These are phyloP conservation scores for Hymenoscyphus salicellus DNA, from an alignment of 2,329 filamentous ascomycete species.

Conservation along the genomic window DNA sequence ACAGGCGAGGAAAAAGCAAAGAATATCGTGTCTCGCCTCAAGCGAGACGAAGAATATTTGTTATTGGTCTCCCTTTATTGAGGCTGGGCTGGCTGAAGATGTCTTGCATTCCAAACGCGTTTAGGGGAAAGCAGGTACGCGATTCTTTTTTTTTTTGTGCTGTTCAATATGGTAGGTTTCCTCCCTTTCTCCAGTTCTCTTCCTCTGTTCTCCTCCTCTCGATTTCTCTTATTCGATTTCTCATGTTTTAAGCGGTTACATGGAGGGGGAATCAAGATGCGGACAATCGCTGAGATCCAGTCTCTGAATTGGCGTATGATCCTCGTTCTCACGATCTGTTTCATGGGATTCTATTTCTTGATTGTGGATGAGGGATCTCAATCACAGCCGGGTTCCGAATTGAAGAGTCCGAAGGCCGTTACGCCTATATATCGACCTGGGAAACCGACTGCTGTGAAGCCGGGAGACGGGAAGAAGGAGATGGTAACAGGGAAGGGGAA, in stretches of 20 bases:
- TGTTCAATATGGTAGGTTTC: too few relatives aligned
- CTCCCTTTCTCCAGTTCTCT: not conserved
- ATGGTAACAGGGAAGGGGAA: not conserved
- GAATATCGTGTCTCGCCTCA: not conserved
- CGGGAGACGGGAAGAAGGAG: not conserved
- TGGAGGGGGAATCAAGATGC: slow-evolving; percentile 5
- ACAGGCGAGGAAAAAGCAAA: not conserved
- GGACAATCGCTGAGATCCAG: slow-evolving; percentile 10
- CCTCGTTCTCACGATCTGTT: slow-evolving; percentile 10
- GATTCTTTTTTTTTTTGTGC: too few relatives aligned
- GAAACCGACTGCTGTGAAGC: not conserved
- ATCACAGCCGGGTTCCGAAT: not conserved
- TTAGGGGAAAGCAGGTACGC: too few relatives aligned
- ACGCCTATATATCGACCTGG: not conserved
- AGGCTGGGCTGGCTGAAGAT: not conserved
- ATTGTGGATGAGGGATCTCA: not conserved
- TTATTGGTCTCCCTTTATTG: not conserved
- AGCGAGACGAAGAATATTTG: not conserved
- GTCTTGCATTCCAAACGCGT: not conserved
- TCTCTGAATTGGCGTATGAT: slow-evolving; percentile 16
- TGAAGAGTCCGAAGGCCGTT: not conserved
- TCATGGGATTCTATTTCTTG: slow-evolving; percentile 16
- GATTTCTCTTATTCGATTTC: not conserved
- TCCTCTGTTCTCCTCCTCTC: not conserved
- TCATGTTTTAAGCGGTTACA: not conserved